Conservation (phyloP, 129 eudicot species). For the Rutidosis leptorrhynchoides region DNA sequence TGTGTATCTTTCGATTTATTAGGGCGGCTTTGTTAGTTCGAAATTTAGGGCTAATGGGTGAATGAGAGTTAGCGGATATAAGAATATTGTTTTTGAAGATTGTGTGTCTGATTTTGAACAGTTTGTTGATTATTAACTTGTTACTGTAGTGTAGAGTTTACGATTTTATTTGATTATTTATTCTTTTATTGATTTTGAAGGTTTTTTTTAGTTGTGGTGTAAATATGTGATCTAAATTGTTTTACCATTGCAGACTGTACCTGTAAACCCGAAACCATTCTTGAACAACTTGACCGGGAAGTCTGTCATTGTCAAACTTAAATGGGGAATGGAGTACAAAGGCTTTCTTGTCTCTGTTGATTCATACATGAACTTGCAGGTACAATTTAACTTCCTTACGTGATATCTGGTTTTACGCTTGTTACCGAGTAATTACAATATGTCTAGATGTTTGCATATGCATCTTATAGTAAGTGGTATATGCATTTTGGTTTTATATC, state of each 20-base stretch:
- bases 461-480: too few relatives aligned
- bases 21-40: background rate
- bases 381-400: slow-evolving; percentile 15
- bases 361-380: slow-evolving; percentile 91
- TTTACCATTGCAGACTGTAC: slow-evolving; percentile 55
- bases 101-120: slow-evolving; percentile 8
- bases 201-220: background rate
- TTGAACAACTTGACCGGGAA: slow-evolving; percentile 90
- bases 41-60: background rate
- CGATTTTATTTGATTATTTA: background rate
- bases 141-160: slow-evolving; percentile 1
- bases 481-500: background rate
- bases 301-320: slow-evolving; percentile 73
- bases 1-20: slow-evolving; percentile 10
- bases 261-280: slow-evolving; percentile 83
- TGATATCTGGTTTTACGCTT: background rate
- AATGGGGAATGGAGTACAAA: slow-evolving; percentile 97
- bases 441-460: too few relatives aligned
- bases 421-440: background rate
- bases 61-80: slow-evolving; percentile 6
- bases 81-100: too few relatives aligned
- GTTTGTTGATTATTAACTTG: background rate
- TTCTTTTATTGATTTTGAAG: background rate
- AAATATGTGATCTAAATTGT: slow-evolving; percentile 12
- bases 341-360: slow-evolving; percentile 86